Base-by-base conservation (phyloP, 768 basidiomycete genomes). In the Tulasnella sp. region DNA sequence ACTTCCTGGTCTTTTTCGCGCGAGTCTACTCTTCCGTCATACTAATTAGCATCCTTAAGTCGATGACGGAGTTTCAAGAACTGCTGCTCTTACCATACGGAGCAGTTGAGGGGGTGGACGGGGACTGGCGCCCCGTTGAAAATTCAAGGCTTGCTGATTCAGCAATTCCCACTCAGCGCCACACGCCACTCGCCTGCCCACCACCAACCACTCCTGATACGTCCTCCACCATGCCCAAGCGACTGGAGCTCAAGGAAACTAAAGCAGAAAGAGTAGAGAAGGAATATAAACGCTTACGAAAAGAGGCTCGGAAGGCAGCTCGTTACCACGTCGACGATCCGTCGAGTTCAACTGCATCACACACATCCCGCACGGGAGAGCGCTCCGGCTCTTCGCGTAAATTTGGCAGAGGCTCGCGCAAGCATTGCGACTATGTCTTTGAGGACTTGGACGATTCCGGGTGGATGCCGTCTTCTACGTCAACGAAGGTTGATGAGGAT, bases 1-100 rank as follows among this genome's bases (percentile, higher is more conserved):
- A 98, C 79, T 96, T 96, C 80, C 95, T 86, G 0, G 94, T 95
- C 80, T 94, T 96, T 80, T 93, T 94, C 35, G 92, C 92, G 81
- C 88, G 94, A 14, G 88, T 92, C 95, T 97, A 62, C 40, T 40
- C 40, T 40, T 40, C 40, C 40, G 8, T 6, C 19, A 19, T 8
- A 62, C 19, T n/a, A 7, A 62, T 62, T 19, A 62, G 62, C 34
- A 62, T 40, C 14, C 6, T 36, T 12, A 39, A 67, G 11, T 22
- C 42, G 42, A 44, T 16, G 42, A 8, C 17, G 5, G 17, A 16
- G 42, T 19, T 5, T n/a, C n/a, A n/a, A n/a, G n/a, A n/a, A n/a
- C n/a, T n/a, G n/a, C n/a, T n/a, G 5, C 14, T 44, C 42, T 19
- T 44, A 44, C 42, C 42, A 44, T 44, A n/a, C n/a, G 42, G 42